Percentiles rank a stretch among this genome's conserved stretches.
phyloP scores from a whole-genome alignment of 2,329 filamentous ascomycete species.

The Aspergillus cejpii region DNA sequence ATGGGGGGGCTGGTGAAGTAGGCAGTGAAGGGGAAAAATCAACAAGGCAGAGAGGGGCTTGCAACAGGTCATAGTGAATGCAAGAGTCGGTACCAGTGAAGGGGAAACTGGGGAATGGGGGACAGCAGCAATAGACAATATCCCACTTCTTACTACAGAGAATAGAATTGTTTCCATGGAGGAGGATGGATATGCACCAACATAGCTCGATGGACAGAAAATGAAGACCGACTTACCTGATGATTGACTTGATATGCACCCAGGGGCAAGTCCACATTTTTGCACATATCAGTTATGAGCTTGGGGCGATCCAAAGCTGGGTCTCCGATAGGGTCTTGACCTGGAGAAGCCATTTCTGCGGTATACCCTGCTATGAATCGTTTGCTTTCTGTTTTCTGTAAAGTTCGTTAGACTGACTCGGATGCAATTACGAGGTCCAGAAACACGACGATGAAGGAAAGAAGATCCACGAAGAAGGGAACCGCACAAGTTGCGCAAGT shows the following conservation, averaged over 20 bases:
- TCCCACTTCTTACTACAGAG: not conserved
- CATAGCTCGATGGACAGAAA: not conserved
- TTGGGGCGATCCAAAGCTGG: slow-evolving; percentile 19
- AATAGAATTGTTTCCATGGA: not conserved
- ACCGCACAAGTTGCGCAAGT: not conserved
- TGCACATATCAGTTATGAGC: slow-evolving; percentile 18
- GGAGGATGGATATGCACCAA: not conserved
- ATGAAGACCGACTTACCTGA: slow-evolving; percentile 17
- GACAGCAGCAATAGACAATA: not conserved
- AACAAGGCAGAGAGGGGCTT: not conserved
- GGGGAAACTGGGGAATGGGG: not conserved
- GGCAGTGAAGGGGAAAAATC: not conserved
- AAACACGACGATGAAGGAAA: not conserved
- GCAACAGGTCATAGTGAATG: not conserved
- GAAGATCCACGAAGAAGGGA: not conserved
- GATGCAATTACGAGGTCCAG: not conserved
- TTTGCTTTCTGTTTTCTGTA: not conserved
- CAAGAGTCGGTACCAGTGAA: not conserved
- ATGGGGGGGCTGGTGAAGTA: slow-evolving; percentile 1
- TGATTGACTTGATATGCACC: slow-evolving; percentile 20
- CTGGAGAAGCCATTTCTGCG: slow-evolving; percentile 3
- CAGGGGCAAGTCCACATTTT: slow-evolving; percentile 22
- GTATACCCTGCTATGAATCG: not conserved
- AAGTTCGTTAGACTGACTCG: not conserved
- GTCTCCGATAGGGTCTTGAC: slow-evolving; percentile 7